phyloP scores from a whole-genome alignment of 192 early-diverging fungal species.

The Phlyctochytrium planicorne region DNA sequence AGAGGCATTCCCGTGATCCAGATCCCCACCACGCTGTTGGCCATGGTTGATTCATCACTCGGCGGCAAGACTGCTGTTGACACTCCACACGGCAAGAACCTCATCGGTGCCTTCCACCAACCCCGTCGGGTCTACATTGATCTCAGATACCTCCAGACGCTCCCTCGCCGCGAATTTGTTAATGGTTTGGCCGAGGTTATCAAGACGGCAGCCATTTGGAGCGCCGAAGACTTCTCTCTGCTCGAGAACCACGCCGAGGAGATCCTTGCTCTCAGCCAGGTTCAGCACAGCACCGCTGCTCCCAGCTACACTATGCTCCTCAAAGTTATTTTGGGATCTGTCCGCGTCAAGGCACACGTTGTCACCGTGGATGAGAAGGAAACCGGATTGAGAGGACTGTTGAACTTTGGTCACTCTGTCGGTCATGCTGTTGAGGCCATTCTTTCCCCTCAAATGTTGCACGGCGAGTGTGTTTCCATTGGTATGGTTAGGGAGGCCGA shows the following conservation, averaged over 20 bases:
- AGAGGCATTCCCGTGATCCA: constrained; percentile 92
- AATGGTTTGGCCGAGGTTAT: constrained; percentile 98
- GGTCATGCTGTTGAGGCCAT: constrained; percentile 97
- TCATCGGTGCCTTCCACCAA: constrained; percentile 96
- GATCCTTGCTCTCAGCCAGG: constrained; percentile 58
- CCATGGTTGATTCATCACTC: constrained; percentile 98
- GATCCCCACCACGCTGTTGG: constrained; percentile 91
- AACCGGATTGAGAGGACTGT: constrained; percentile 85
- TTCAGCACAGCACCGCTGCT: constrained; percentile 3
- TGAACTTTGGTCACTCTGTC: constrained; percentile 97
- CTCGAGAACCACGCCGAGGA: constrained; percentile 84
- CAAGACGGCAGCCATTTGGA: constrained; percentile 96
- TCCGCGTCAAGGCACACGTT: constrained; percentile 88
- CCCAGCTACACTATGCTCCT: constrained; percentile 48
- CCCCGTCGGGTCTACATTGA: constrained; percentile 93
- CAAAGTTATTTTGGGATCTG: constrained; percentile 84
- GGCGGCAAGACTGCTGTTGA: constrained; percentile 98
- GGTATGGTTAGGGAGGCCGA: constrained; percentile 96
- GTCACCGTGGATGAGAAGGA: constrained; percentile 96
- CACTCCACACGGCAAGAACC: constrained; percentile 91
- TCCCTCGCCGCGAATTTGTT: constrained; percentile 88
- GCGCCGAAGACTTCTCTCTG: constrained; percentile 80
- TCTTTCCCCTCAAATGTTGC: constrained; percentile 82
- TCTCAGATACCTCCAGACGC: constrained; percentile 74
- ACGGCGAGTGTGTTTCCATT: constrained; percentile 95